Evolutionary conservation across 116 monocot genomes (phyloP).

Genomic region (Trichopus zeylanicus): DNA sequence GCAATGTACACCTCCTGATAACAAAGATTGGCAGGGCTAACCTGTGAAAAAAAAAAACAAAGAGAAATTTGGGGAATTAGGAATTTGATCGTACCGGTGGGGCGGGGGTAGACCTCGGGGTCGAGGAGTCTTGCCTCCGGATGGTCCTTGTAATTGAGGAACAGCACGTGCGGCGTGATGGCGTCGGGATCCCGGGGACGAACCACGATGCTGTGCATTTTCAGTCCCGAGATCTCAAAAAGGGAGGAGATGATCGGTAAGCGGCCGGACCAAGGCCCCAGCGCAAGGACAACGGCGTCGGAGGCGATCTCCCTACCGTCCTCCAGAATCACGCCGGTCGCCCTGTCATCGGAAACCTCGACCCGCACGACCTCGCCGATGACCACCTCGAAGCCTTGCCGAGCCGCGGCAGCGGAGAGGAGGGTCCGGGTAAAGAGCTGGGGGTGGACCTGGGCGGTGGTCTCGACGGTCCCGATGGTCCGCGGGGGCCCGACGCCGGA

Average conservation of each 20-base stretch:
- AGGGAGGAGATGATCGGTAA: conserved; percentile 20
- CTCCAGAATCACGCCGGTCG: conserved; percentile 34
- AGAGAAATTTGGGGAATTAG: too few species aligned
- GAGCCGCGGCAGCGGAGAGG: conserved; percentile 35
- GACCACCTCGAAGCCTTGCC: conserved; percentile 34
- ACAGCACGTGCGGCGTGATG: conserved; percentile 68
- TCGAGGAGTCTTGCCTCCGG: too few species aligned
- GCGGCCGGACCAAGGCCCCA: conserved; percentile 68
- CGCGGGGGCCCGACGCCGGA: conserved; percentile 16
- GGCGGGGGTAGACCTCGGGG: conserved; percentile 83
- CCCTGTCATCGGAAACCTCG: conserved; percentile 18
- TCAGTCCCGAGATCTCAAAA: conserved; percentile 45
- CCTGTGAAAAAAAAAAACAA: too few species aligned
- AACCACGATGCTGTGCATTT: conserved; percentile 75
- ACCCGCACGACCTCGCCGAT: conserved; percentile 39
- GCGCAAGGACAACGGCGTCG: conserved; percentile 63
- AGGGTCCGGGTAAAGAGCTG: conserved; percentile 67
- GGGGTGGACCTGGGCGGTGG: conserved; percentile 79
- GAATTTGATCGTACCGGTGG: too few species aligned
- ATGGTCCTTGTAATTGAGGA: conserved; percentile 63
- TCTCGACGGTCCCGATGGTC: conserved; percentile 57
- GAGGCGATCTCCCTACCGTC: conserved; percentile 20
- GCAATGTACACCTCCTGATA: too few species aligned
- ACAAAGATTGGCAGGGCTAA: too few species aligned
- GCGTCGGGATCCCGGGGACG: conserved; percentile 35